These are phyloP conservation scores for Kitagawia praeruptora DNA, from an alignment of 129 eudicot species.

Conservation along the genomic window DNA sequence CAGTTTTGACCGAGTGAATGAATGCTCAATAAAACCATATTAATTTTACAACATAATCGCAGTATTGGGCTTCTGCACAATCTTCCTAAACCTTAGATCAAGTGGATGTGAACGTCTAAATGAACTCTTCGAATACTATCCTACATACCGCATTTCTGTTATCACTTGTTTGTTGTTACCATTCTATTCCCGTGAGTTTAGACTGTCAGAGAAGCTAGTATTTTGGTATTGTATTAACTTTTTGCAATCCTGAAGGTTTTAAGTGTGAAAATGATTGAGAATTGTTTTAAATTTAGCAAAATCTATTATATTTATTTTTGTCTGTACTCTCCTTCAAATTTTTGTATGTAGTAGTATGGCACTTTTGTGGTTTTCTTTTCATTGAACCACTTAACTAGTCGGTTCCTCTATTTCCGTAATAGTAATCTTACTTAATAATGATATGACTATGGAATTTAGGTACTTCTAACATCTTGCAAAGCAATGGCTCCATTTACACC, in stretches of 20 bases:
- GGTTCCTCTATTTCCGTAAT: neutral
- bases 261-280: neutral
- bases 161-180: neutral
- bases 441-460: slow-evolving; percentile 24
- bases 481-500: slow-evolving; percentile 97
- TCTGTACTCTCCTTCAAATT: neutral
- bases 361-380: neutral
- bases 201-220: neutral
- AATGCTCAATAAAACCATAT: neutral
- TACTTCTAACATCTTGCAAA: slow-evolving; percentile 70
- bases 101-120: neutral
- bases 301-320: neutral
- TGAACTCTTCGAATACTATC: neutral
- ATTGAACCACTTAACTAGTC: neutral
- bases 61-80: neutral
- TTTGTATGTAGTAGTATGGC: neutral
- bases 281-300: neutral
- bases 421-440: neutral
- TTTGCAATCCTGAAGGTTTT: neutral
- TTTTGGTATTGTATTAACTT: neutral
- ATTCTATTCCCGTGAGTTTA: neutral
- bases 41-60: neutral
- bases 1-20: neutral
- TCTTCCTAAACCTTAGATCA: neutral
- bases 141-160: neutral